phyloP scores from a whole-genome alignment of 2,329 filamentous ascomycete species.

The Juglanconis sp. region DNA sequence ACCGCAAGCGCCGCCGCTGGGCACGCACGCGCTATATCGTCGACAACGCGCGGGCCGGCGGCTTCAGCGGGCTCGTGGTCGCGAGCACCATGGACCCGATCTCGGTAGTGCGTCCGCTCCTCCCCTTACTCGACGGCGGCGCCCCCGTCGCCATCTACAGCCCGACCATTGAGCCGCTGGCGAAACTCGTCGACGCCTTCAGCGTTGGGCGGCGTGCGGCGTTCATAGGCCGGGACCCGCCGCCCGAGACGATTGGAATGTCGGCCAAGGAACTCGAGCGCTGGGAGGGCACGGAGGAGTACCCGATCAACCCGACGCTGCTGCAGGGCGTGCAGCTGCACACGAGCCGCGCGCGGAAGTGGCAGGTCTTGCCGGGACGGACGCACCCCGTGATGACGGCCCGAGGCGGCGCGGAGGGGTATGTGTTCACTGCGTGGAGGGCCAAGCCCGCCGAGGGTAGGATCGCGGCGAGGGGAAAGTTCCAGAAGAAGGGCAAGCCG shows the following conservation, averaged over 20 bases:
- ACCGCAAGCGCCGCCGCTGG: slow-evolving; percentile 85
- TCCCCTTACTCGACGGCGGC: slow-evolving; percentile 80
- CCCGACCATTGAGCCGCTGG: slow-evolving; percentile 74
- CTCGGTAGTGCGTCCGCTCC: slow-evolving; percentile 68
- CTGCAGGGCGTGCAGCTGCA: slow-evolving; percentile 78
- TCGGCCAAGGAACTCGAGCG: slow-evolving; percentile 48
- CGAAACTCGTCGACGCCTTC: slow-evolving; percentile 77
- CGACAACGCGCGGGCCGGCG: slow-evolving; percentile 69
- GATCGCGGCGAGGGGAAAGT: slow-evolving; percentile 79
- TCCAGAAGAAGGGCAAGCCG: slow-evolving; percentile 54
- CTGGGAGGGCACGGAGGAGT: slow-evolving; percentile 67
- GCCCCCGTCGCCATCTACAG: slow-evolving; percentile 84
- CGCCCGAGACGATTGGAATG: slow-evolving; percentile 42
- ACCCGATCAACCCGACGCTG: slow-evolving; percentile 82
- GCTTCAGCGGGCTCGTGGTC: slow-evolving; percentile 79
- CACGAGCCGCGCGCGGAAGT: slow-evolving; percentile 72
- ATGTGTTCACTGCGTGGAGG: slow-evolving; percentile 78
- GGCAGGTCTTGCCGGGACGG: slow-evolving; percentile 87
- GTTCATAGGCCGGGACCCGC: slow-evolving; percentile 56
- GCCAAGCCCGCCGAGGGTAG: slow-evolving; percentile 76
- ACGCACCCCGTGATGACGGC: slow-evolving; percentile 95
- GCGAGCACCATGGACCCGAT: slow-evolving; percentile 79
- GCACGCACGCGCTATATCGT: slow-evolving; percentile 69
- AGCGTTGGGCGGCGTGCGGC: slow-evolving; percentile 75
- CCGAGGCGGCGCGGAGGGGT: slow-evolving; percentile 84